Percentiles rank a stretch among this genome's conserved stretches.
Evolutionary conservation across 2,329 filamentous ascomycete genomes (phyloP).

Genomic region (Pleochaeta shiraiana): DNA sequence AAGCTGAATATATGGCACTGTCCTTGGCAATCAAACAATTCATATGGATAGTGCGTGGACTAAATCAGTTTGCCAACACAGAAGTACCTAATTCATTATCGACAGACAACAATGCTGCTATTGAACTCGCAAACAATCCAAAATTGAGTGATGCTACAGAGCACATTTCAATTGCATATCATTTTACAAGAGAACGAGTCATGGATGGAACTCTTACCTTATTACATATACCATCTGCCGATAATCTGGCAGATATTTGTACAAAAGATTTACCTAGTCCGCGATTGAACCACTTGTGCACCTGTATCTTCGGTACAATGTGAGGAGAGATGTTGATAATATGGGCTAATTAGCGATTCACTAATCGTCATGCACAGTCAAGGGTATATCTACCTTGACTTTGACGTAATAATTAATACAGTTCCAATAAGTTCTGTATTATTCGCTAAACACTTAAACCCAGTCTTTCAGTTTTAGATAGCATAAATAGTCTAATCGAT

Average conservation of each 20-base stretch:
- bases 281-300: neutral
- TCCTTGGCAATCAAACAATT: neutral
- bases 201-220: neutral
- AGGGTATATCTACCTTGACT: no score
- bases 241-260: neutral
- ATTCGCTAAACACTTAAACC: no score
- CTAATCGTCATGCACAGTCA: no score
- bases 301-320: neutral
- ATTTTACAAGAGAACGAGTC: neutral
- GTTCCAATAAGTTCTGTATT: no score
- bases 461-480: no score
- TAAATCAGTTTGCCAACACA: neutral
- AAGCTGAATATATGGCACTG: constrained; percentile 4
- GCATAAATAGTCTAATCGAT: no score
- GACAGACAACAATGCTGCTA: neutral
- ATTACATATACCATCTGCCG: neutral
- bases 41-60: neutral
- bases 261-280: neutral
- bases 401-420: no score
- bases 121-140: neutral
- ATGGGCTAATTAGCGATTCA: neutral
- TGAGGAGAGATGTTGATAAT: constrained; percentile 2
- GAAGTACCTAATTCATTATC: neutral
- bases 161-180: neutral
- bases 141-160: neutral